Conservation (phyloP, 78 protist genomes). For the Planoprotostelium fungivorum region DNA sequence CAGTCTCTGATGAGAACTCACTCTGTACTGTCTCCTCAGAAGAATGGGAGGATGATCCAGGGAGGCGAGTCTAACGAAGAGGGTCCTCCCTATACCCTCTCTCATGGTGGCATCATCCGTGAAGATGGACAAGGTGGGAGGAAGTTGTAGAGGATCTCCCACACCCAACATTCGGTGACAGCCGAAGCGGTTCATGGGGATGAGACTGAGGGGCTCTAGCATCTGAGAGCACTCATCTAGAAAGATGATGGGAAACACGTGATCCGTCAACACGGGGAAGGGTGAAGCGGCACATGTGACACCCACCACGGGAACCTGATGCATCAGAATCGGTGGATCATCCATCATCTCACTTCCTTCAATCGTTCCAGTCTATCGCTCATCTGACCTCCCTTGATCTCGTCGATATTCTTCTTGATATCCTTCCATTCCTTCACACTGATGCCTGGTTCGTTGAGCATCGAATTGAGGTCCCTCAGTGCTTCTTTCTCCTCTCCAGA, state of each 20-base stretch:
- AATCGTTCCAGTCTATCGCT: neutral
- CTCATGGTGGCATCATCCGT: neutral
- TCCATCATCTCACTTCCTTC: slow-evolving; percentile 13
- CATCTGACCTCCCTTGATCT: slow-evolving; percentile 13
- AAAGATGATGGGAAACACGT: slow-evolving; percentile 55
- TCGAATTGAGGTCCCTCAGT: slow-evolving; percentile 14
- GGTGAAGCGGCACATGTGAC: slow-evolving; percentile 70
- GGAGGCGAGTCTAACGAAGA: slow-evolving; percentile 59
- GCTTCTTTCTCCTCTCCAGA: slow-evolving; percentile 30
- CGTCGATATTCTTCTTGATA: slow-evolving; percentile 5
- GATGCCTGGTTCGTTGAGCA: slow-evolving; percentile 14
- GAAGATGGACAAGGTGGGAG: slow-evolving; percentile 47
- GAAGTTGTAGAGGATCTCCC: slow-evolving; percentile 84
- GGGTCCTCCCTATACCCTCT: slow-evolving; percentile 67
- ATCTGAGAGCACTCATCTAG: slow-evolving; percentile 78
- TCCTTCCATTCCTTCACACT: neutral
- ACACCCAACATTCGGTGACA: slow-evolving; percentile 25
- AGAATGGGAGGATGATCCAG: slow-evolving; percentile 13
- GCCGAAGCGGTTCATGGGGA: slow-evolving; percentile 51
- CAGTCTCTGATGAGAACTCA: neutral
- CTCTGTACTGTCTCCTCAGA: slow-evolving; percentile 73
- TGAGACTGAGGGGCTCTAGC: slow-evolving; percentile 65
- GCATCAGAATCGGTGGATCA: neutral
- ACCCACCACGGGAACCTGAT: slow-evolving; percentile 48
- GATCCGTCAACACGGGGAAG: slow-evolving; percentile 52